Evolutionary conservation across 83 land plant genomes (phyloP).

Genomic region (Isoetes engelmannii): DNA sequence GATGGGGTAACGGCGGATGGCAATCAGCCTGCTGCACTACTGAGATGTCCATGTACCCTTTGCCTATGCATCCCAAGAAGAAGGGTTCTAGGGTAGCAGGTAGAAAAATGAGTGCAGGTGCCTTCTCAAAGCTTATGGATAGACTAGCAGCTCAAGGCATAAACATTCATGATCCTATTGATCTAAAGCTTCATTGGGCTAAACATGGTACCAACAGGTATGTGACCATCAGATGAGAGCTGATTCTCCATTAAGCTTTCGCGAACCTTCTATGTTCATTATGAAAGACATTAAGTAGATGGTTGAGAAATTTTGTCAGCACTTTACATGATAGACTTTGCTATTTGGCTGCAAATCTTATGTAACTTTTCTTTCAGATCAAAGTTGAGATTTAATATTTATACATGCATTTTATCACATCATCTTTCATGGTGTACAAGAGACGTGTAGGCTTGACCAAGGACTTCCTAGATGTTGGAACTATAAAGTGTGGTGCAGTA

Average conservation of each 20-base stretch:
- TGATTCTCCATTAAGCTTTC: not conserved
- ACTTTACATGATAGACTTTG: too few species aligned
- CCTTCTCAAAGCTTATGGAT: conserved; percentile 26
- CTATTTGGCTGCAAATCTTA: too few species aligned
- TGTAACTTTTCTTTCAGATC: too few species aligned
- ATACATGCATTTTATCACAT: too few species aligned
- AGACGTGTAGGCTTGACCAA: too few species aligned
- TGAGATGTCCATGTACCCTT: conserved; percentile 24
- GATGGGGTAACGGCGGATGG: conserved; percentile 35
- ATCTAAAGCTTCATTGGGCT: conserved; percentile 30
- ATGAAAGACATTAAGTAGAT: too few species aligned
- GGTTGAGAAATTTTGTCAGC: too few species aligned
- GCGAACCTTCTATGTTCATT: too few species aligned
- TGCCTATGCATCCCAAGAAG: conserved; percentile 19
- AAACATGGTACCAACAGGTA: conserved; percentile 31
- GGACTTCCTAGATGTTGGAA: too few species aligned
- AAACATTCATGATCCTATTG: conserved; percentile 20
- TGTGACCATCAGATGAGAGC: conserved; percentile 20
- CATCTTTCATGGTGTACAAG: too few species aligned
- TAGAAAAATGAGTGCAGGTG: conserved; percentile 31
- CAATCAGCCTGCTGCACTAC: conserved; percentile 34
- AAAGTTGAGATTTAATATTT: too few species aligned
- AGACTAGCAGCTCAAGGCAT: conserved; percentile 24
- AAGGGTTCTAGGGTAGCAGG: conserved; percentile 28
- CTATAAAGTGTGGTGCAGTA: too few species aligned